Evolutionary conservation across 306 rosid genomes (phyloP), one percentile per base, ranked within the genome.

Genomic region (Lablab purpureus): DNA sequence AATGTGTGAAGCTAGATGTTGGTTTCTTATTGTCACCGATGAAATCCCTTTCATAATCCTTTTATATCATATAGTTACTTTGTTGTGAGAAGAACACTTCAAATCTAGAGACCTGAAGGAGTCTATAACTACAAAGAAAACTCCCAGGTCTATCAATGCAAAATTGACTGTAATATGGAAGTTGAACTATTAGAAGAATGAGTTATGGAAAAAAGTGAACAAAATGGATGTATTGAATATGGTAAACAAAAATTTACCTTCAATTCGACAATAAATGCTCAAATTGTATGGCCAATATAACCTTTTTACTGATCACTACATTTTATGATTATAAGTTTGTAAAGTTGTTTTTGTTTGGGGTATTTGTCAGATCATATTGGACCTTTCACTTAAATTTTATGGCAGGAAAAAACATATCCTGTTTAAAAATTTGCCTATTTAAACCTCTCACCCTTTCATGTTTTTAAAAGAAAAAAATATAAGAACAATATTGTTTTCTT

Each of bases 361-460:
- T 43, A 17, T 67, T 46, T 55, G 18, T 49, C 34, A 45, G 54
- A 27, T 27, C 51, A 74, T 56, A n/a, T 27, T 23, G n/a, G 19
- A 40, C 45, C 17, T 58, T 56, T 58, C 12, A 40, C 69, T 74
- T 58, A 40, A 49, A 15, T 74, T 74, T 49, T 41, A 27, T 11
- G 13, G 36, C 47, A 45, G 46, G 34, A 43, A 32, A n/a, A 60
- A 75, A 11, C 32, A 60, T 30, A 5, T 43, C n/a, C 17, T 36
- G 27, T 23, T 25, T 74, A 21, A 43, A 74, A 15, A 18, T 41
- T 58, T 58, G 6, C 23, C 56, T 58, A 9, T 37, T 55, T 55
- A 9, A 74, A 17, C 25, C 15, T 54, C 23, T 32, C 25, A 21
- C 21, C 37, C 36, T 73, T 54, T 21, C 52, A 75, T 59, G 46